phyloP scores from a whole-genome alignment of 2,329 filamentous ascomycete species.

The Fusarium decemcellulare region DNA sequence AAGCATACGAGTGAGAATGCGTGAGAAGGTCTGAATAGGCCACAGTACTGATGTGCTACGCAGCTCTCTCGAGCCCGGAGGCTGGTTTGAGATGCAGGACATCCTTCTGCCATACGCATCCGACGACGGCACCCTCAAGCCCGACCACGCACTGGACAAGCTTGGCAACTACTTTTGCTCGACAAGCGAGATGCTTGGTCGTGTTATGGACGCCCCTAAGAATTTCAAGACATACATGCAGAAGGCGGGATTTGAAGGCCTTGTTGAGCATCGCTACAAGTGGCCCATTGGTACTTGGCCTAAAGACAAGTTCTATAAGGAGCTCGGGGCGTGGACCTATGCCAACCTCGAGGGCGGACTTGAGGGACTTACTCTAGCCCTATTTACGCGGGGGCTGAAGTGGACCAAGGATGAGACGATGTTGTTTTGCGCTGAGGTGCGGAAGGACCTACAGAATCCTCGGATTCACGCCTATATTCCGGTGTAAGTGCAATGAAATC shows the following conservation, averaged over 20 bases:
- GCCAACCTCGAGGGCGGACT: constrained; percentile 17
- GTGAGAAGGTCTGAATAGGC: fast-evolving
- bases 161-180: neutral
- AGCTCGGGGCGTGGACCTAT: constrained; percentile 11
- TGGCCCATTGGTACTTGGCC: constrained; percentile 21
- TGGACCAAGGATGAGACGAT: constrained; percentile 17
- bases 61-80: constrained; percentile 13
- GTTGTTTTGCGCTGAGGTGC: neutral
- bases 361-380: constrained; percentile 11
- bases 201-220: neutral
- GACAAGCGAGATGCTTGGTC: neutral
- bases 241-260: constrained; percentile 2
- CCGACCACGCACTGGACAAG: neutral
- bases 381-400: constrained; percentile 9
- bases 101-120: neutral
- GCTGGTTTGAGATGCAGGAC: constrained; percentile 22
- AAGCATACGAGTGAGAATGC: constrained; percentile 7
- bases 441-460: constrained; percentile 5
- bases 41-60: neutral
- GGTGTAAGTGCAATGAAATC: neutral
- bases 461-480: constrained; percentile 18
- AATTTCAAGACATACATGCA: constrained; percentile 5
- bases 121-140: constrained; percentile 9
- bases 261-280: constrained; percentile 16
- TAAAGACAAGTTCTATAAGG: constrained; percentile 8